Evolutionary conservation across 2,329 filamentous ascomycete species (phyloP), one percentile per base, ranked within the genome.

Genomic region (Colletotrichum godetiae): DNA sequence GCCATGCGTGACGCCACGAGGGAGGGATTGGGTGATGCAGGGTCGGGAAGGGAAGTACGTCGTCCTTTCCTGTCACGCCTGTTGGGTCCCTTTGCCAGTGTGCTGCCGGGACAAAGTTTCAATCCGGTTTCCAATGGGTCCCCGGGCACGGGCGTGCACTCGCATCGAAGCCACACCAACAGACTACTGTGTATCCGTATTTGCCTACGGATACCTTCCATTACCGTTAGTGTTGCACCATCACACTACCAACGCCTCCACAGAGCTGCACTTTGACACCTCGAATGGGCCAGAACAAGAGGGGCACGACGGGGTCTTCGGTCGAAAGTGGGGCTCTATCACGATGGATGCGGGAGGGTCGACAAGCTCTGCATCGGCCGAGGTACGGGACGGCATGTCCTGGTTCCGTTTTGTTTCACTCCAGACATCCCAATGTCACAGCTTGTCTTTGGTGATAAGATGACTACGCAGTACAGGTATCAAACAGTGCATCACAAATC

Each of bases 111-210:
- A 46, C 56, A 31, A 67, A 74, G 72, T 74, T 72, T 74, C 72
- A 72, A 74, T 74, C 72, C 58, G 62, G 71, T 72, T 72, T 74
- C 68, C 46, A 72, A 67, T 62, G 49, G 69, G 49, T 5, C 49
- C 22, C 62, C 57, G 49, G 55, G 60, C 69, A 67, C 69, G 57
- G 64, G 33, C 64, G 68, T 42, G 68, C 68, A 72, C 68, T 12
- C 53, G 68, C 63, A 67, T 66, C 53, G 24, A 57, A 37, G 52
- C 37, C 49, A 59, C 35, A 35, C 64, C 58, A 42, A 42, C 58
- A n/a, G 37, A 8, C 37, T 42, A 42, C 37, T 19, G 15, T 15
- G 15, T 42, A 19, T 42, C 37, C 15, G 37, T 42, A 42, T 19
- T 42, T 19, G 3, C 37, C 37, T 42, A 42, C 37, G 37, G 37